Evolutionary conservation across 768 basidiomycete species (phyloP).

Genomic region (Glaciozyma martinii): DNA sequence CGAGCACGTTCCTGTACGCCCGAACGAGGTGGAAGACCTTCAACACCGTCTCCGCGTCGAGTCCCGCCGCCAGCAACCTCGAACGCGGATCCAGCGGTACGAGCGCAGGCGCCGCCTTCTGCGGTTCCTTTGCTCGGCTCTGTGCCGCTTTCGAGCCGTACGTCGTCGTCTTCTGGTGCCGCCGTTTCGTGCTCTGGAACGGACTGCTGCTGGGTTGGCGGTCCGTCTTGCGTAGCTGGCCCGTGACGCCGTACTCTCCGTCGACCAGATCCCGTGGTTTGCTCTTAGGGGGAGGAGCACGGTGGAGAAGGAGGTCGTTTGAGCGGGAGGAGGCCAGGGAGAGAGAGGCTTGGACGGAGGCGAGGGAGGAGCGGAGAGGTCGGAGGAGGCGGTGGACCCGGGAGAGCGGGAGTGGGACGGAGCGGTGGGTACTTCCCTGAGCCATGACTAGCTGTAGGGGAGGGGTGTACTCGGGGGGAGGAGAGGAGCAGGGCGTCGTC

Average conservation of each 20-base stretch:
- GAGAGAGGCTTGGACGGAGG: background rate
- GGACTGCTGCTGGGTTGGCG: background rate
- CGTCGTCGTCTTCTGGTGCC: background rate
- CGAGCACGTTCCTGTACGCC: background rate
- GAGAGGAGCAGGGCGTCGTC: too few species aligned
- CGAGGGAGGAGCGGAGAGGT: background rate
- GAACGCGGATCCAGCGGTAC: background rate
- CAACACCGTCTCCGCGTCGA: background rate
- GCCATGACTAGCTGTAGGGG: too few species aligned
- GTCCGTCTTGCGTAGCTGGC: background rate
- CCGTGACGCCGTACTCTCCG: background rate
- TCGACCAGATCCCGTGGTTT: background rate
- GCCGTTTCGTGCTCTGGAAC: background rate
- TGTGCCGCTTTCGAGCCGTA: background rate
- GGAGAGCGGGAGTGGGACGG: background rate
- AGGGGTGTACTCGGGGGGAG: too few species aligned
- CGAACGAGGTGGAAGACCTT: background rate
- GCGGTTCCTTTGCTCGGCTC: background rate
- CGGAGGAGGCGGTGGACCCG: background rate
- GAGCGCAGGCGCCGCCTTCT: too few species aligned
- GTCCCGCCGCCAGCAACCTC: background rate
- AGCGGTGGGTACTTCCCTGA: too few species aligned
- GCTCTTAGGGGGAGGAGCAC: background rate
- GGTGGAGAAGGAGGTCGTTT: background rate
- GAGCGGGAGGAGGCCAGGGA: background rate